Percentiles rank a stretch among this genome's conserved stretches.
phyloP scores from a whole-genome alignment of 2,329 filamentous ascomycete genomes.

The Claviceps maximensis region DNA sequence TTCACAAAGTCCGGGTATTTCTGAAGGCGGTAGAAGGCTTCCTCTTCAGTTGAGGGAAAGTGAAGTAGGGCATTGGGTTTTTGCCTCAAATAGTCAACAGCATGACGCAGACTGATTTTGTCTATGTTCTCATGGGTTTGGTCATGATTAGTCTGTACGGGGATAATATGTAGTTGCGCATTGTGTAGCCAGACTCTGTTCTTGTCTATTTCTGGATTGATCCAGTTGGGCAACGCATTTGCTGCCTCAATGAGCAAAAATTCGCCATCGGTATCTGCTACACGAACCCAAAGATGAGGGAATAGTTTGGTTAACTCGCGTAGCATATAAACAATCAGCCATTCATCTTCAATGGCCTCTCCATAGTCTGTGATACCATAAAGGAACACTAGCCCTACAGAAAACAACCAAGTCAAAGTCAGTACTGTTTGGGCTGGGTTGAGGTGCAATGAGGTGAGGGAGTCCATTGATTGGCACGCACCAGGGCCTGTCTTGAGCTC shows the following conservation, averaged over 20 bases:
- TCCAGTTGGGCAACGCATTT: conserved; percentile 73
- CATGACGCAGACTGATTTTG: conserved; percentile 48
- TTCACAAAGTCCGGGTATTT: conserved; percentile 70
- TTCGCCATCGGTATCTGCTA: conserved; percentile 83
- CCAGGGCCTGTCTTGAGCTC: conserved; percentile 47
- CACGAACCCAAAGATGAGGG: conserved; percentile 63
- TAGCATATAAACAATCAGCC: conserved; percentile 85
- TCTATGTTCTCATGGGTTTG: background rate
- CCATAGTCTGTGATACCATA: conserved; percentile 75
- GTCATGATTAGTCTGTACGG: conserved; percentile 26
- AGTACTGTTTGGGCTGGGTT: background rate
- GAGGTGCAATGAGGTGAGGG: background rate
- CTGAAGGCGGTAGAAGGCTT: conserved; percentile 78
- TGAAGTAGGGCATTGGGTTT: conserved; percentile 49
- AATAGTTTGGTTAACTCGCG: conserved; percentile 66
- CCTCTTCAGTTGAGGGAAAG: conserved; percentile 63
- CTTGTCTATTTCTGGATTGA: conserved; percentile 79
- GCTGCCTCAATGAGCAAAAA: conserved; percentile 93
- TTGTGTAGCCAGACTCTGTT: conserved; percentile 83
- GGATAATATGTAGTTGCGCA: conserved; percentile 63
- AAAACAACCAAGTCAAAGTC: background rate
- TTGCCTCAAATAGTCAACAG: conserved; percentile 45
- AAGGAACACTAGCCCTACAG: conserved; percentile 39
- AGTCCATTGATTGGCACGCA: conserved; percentile 18
- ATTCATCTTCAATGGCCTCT: conserved; percentile 93